Evolutionary conservation across 495 filamentous ascomycete genomes (phyloP).

Genomic region (Xylaria sp.): DNA sequence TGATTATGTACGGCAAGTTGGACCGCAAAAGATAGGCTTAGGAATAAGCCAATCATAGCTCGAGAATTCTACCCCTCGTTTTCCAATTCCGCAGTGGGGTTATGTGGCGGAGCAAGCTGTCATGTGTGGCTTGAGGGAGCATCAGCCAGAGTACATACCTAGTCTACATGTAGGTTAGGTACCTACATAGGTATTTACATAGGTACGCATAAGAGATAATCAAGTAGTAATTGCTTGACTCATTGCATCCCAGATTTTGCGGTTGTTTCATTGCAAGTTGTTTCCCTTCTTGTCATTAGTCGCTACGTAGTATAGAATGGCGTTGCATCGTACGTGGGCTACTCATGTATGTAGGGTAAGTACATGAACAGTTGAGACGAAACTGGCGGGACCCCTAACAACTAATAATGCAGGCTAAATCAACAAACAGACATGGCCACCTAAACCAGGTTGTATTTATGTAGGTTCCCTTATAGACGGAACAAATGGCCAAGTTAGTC

Average conservation of each 20-base stretch:
- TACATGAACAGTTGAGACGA: no score
- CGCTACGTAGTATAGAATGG: neutral
- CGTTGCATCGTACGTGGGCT: neutral
- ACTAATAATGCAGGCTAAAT: conserved; percentile 10
- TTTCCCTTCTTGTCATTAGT: no score
- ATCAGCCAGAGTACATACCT: neutral
- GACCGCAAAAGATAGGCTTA: neutral
- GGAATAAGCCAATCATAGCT: conserved; percentile 14
- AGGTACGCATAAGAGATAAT: no score
- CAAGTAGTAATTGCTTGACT: no score
- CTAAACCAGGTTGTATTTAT: neutral
- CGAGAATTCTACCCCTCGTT: neutral
- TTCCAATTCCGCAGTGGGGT: neutral
- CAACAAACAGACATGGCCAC: conserved; percentile 7
- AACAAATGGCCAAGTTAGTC: neutral
- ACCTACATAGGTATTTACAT: no score
- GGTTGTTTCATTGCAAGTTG: no score
- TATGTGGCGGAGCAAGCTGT: neutral
- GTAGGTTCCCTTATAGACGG: neutral
- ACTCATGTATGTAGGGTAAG: no score
- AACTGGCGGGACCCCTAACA: neutral
- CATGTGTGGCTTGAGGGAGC: neutral
- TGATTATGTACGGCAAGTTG: neutral
- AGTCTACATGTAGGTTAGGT: no score
- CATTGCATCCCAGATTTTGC: no score